Evolutionary conservation across 306 rosid species (phyloP).

Genomic region (Prunus armeniaca): DNA sequence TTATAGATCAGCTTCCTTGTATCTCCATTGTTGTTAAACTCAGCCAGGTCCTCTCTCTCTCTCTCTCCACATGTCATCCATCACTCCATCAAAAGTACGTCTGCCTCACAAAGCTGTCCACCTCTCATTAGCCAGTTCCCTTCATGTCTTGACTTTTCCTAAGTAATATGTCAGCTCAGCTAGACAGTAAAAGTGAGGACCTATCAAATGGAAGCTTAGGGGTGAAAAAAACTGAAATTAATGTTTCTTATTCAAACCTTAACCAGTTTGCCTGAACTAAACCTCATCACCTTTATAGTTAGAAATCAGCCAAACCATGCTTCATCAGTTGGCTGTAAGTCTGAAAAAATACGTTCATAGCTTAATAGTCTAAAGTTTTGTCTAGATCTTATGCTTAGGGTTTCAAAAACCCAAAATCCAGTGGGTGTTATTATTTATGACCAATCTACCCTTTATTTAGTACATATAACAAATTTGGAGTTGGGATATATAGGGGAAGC

Average conservation of each 20-base stretch:
- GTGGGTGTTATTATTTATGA: neutral
- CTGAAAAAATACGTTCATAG: conserved; percentile 1
- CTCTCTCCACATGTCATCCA: conserved; percentile 26
- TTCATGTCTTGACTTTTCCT: conserved; percentile 33
- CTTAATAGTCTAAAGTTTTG: neutral
- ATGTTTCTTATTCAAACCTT: neutral
- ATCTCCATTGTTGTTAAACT: conserved; percentile 18
- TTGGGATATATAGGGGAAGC: neutral
- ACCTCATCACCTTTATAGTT: neutral
- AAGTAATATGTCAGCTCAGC: conserved; percentile 15
- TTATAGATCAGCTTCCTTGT: conserved; percentile 7
- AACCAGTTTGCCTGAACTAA: neutral
- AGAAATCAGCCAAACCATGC: neutral
- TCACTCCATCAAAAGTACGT: conserved; percentile 19
- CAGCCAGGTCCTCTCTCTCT: neutral
- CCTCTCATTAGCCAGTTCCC: conserved; percentile 38
- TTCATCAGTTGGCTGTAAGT: neutral
- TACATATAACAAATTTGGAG: neutral
- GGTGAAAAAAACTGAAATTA: neutral
- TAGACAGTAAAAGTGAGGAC: conserved; percentile 3
- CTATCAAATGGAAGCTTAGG: conserved; percentile 16
- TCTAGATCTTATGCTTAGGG: conserved; percentile 1
- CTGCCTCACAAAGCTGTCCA: conserved; percentile 39
- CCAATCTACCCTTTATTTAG: neutral
- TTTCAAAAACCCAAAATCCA: conserved; percentile 3